Conservation (phyloP, 306 rosid species). For the Cucumis hystrix region DNA sequence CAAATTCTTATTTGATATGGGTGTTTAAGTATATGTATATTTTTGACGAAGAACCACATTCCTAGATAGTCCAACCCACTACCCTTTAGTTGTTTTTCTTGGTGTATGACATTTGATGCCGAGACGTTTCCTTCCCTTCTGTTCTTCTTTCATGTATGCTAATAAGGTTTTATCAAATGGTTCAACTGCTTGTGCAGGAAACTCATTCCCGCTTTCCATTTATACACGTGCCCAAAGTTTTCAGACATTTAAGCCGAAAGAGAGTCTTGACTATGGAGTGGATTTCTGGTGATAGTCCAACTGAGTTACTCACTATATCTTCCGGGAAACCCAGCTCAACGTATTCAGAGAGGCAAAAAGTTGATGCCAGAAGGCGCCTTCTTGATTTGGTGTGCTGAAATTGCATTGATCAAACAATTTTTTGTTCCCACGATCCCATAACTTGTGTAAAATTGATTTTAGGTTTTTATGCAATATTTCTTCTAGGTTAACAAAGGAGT, state of each 20-base stretch:
- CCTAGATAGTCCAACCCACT: neutral
- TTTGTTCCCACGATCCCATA: neutral
- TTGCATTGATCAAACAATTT: neutral
- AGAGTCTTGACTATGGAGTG: conserved; percentile 96
- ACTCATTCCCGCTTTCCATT: conserved; percentile 67
- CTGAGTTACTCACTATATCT: conserved; percentile 54
- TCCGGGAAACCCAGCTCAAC: conserved; percentile 31
- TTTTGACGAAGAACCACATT: neutral
- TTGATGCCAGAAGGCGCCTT: conserved; percentile 72
- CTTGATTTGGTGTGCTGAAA: conserved; percentile 63
- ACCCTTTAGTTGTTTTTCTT: neutral
- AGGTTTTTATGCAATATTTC: conserved; percentile 4
- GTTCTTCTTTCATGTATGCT: neutral
- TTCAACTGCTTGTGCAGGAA: conserved; percentile 40
- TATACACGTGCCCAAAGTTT: conserved; percentile 62
- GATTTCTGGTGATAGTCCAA: conserved; percentile 91
- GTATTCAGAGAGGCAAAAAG: conserved; percentile 46
- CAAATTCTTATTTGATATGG: neutral
- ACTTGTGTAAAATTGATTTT: conserved; percentile 1
- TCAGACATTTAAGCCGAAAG: conserved; percentile 49
- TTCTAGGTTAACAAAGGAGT: conserved; percentile 85
- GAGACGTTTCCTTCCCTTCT: neutral
- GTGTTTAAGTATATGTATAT: neutral
- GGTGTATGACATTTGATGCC: neutral
- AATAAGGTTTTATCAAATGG: conserved; percentile 11